Conservation (phyloP, 179 eudicot genomes). For the Spergularia azorica region DNA sequence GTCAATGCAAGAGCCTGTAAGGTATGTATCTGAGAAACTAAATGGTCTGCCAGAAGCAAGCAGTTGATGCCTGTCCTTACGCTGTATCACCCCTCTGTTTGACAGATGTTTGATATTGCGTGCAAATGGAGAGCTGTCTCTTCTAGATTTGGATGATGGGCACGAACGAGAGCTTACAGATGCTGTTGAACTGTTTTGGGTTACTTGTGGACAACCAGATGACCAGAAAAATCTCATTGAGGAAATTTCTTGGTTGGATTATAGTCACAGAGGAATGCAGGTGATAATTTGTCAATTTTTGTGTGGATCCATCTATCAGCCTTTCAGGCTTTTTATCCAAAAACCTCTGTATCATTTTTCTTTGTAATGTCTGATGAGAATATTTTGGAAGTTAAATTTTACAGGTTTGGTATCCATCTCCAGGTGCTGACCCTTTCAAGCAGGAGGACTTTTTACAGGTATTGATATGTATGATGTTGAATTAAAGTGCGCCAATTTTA, state of each 20-base stretch:
- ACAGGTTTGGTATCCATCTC: conserved; percentile 99
- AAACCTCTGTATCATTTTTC: neutral
- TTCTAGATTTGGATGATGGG: conserved; percentile 94
- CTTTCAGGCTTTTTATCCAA: neutral
- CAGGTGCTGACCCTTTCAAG: conserved; percentile 83
- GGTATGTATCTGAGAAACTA: conserved; percentile 40
- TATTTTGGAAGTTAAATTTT: conserved; percentile 42
- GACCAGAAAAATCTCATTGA: conserved; percentile 85
- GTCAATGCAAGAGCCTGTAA: conserved; percentile 67
- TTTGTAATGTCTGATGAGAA: conserved; percentile 37
- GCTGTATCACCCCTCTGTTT: conserved; percentile 16
- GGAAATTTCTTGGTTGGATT: conserved; percentile 99
- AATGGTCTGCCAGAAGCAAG: conserved; percentile 2
- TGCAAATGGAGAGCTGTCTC: conserved; percentile 90
- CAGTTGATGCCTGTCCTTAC: conserved; percentile 7
- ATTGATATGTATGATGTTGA: conserved; percentile 21
- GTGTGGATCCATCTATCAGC: conserved; percentile 2
- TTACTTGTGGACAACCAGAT: conserved; percentile 88
- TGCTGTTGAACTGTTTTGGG: conserved; percentile 98
- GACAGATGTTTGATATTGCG: conserved; percentile 89
- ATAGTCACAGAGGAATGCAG: conserved; percentile 99
- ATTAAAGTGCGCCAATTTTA: neutral
- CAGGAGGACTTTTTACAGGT: conserved; percentile 99
- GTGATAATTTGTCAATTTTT: conserved; percentile 45
- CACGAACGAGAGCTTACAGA: conserved; percentile 91